Conservation (phyloP, 2,329 filamentous ascomycete genomes). For the Chrysoporthe puriensis region DNA sequence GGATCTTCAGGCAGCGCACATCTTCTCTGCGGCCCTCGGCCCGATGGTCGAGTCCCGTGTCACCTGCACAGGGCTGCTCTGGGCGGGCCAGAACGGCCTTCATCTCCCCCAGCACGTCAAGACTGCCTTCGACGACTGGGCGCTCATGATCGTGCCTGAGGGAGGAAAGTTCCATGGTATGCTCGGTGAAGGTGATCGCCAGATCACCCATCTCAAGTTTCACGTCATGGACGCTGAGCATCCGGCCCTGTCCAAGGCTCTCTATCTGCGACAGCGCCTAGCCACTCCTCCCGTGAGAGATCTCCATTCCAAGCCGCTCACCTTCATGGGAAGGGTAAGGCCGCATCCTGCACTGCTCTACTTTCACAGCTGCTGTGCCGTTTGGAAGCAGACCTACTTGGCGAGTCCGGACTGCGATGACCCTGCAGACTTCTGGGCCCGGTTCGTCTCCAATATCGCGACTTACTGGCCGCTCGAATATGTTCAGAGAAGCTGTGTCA, state of each 20-base stretch:
- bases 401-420: slow-evolving; percentile 2
- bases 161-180: too few species aligned
- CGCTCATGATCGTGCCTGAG: slow-evolving; percentile 5
- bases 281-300: not conserved
- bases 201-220: not conserved
- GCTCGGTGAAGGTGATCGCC: not conserved
- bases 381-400: slow-evolving; percentile 21
- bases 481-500: not conserved
- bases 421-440: slow-evolving; percentile 2
- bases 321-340: not conserved
- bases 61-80: not conserved
- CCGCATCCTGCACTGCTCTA: not conserved
- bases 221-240: not conserved
- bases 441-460: not conserved
- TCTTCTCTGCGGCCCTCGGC: slow-evolving; percentile 13
- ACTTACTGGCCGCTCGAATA: not conserved
- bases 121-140: slow-evolving; percentile 3
- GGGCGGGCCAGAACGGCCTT: not conserved
- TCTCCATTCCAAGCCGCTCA: slow-evolving; percentile 4
- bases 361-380: slow-evolving; percentile 20
- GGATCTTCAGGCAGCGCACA: not conserved
- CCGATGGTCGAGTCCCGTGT: not conserved
- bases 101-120: not conserved
- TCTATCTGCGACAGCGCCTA: not conserved
- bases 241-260: not conserved